phyloP scores from a whole-genome alignment of 257 asterid genomes.

The Cynanchum wilfordii region DNA sequence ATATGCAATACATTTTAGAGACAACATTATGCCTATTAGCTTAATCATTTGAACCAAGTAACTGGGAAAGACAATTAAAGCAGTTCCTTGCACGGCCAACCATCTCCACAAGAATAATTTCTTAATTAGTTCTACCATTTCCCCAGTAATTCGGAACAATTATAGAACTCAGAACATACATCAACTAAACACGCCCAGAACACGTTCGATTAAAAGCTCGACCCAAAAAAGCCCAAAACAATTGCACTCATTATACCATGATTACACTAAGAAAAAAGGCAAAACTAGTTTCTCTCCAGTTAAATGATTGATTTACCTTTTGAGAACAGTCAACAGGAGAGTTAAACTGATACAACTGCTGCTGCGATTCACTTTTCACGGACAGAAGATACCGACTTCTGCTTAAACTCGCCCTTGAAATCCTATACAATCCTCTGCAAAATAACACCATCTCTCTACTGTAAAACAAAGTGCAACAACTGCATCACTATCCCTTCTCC shows the following conservation, averaged over 20 bases:
- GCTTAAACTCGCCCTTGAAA: slow-evolving; percentile 20
- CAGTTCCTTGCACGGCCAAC: not conserved
- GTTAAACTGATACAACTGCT: slow-evolving; percentile 2
- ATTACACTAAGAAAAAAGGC: not conserved
- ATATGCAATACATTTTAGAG: not conserved
- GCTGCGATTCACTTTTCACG: slow-evolving; percentile 1
- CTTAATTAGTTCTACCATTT: not conserved
- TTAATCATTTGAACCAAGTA: not conserved
- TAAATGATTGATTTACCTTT: slow-evolving; percentile 15
- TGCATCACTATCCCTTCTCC: not conserved
- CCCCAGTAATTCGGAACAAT: not conserved
- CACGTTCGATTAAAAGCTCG: not conserved
- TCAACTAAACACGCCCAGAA: not conserved
- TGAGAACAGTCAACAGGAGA: slow-evolving; percentile 17
- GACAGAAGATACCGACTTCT: slow-evolving; percentile 15
- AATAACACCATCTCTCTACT: slow-evolving; percentile 13
- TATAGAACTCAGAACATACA: not conserved
- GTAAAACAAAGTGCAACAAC: not conserved
- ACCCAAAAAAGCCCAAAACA: not conserved
- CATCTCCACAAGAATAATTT: not conserved
- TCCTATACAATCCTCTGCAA: slow-evolving; percentile 19
- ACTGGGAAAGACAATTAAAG: not conserved
- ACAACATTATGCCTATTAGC: not conserved
- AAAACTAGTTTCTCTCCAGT: not conserved
- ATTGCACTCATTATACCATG: not conserved